phyloP scores from a whole-genome alignment of 805 yeast species.

The Zygoascus flipseniorum region DNA sequence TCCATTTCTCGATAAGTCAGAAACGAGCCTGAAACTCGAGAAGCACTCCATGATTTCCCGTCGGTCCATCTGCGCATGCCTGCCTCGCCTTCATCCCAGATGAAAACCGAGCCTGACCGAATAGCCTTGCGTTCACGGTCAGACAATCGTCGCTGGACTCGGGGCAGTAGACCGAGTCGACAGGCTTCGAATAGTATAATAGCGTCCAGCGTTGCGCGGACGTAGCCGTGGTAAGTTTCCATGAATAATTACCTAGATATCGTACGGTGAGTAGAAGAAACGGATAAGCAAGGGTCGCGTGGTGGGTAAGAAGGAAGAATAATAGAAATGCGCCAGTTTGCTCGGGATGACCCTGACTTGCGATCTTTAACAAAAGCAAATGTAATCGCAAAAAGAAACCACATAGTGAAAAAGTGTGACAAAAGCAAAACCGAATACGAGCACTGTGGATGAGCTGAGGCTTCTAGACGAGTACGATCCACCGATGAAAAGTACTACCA shows the following conservation, averaged over 20 bases:
- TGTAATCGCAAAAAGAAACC: neutral
- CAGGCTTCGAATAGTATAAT: conserved; percentile 59
- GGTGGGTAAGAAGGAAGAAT: neutral
- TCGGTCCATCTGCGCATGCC: conserved; percentile 77
- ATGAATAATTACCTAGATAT: conserved; percentile 13
- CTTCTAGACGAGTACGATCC: too few species aligned
- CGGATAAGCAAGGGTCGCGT: neutral
- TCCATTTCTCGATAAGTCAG: conserved; percentile 58
- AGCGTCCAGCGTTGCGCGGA: conserved; percentile 53
- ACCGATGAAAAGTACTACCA: too few species aligned
- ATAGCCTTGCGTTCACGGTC: conserved; percentile 48
- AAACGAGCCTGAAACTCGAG: conserved; percentile 58
- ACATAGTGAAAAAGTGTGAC: neutral
- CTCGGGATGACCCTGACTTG: neutral
- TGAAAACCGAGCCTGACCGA: conserved; percentile 51
- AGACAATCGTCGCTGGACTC: conserved; percentile 49
- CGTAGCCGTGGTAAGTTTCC: conserved; percentile 56
- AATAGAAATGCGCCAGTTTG: neutral
- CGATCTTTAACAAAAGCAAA: neutral
- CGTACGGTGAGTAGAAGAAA: too few species aligned
- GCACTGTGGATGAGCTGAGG: too few species aligned
- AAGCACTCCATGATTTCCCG: conserved; percentile 65
- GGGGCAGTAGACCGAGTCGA: conserved; percentile 46
- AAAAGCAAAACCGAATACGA: neutral
- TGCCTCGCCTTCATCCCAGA: conserved; percentile 66